phyloP scores from a whole-genome alignment of 2,329 filamentous ascomycete genomes.

The Calcarisporium arbuscula region DNA sequence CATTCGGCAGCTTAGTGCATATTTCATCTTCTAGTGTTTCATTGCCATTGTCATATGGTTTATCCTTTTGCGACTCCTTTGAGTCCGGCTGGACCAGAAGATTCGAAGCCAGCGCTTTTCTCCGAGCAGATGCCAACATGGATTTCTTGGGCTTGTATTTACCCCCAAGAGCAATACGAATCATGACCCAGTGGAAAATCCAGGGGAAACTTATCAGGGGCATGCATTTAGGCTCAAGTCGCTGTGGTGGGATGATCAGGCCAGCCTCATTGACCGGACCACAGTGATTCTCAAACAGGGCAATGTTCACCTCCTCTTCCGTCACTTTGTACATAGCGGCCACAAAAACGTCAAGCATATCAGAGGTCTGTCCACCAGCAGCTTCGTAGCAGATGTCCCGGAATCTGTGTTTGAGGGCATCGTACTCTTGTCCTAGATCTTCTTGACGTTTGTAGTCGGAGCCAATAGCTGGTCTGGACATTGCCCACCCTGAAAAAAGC shows the following conservation, averaged over 20 bases:
- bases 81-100: too few relatives aligned
- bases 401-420: conserved; percentile 62
- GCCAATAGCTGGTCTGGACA: conserved; percentile 65
- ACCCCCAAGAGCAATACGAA: conserved; percentile 23
- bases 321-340: conserved; percentile 87
- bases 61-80: too few relatives aligned
- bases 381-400: conserved; percentile 58
- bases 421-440: conserved; percentile 64
- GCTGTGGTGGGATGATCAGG: conserved; percentile 12
- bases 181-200: conserved; percentile 65
- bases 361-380: conserved; percentile 53
- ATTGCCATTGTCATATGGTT: too few relatives aligned
- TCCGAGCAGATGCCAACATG: conserved; percentile 10
- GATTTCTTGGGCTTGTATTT: conserved; percentile 16
- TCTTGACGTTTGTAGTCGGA: conserved; percentile 85
- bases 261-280: conserved; percentile 27
- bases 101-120: neutral
- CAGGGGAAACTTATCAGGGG: conserved; percentile 92
- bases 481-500: conserved; percentile 78
- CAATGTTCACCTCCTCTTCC: conserved; percentile 58
- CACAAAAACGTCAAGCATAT: conserved; percentile 62
- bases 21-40: too few relatives aligned
- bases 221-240: conserved; percentile 42
- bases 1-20: too few relatives aligned
- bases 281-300: conserved; percentile 39